Base-by-base conservation (phyloP, 2,329 filamentous ascomycete genomes). In the Zymoseptoria passerinii region DNA sequence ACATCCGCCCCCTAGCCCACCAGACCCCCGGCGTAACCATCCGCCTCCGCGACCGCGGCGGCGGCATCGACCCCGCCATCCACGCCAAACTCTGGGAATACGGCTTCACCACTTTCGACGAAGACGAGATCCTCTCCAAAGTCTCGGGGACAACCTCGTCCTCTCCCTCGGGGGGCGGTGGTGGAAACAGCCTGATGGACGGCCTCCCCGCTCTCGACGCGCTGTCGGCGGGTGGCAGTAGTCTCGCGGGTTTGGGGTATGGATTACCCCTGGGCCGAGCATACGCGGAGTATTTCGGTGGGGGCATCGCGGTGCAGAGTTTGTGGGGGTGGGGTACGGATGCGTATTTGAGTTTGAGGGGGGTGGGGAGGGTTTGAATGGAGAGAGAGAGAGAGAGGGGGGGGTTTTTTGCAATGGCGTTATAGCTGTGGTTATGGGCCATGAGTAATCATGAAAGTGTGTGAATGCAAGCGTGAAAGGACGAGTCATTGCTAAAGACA, bases 271-370 rank as follows among this genome's bases (percentile, higher is more conserved):
- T 99, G 20, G 91, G 91, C 55, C 82, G 94, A 61, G 92, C 94
- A 0, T 99, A 99, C 70, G 94, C 94, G 0, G 92, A 99, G 77
- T 99, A 97, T 69, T 99, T 99, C 78, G 94, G 94, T 1, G 94
- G 94, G 0, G 92, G 92, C 2, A 94, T 99, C 59, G 86, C 86
- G 4, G 86, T 99, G n/a, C 92, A 99, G 79, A 96, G 90, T 71
- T 75, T 97, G 52, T 94, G 90, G 78, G 92, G 94, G 3, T 99
- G 94, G 94, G 94, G 85, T 0, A 85, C 83, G 2, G 84, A 87
- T 74, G 83, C 86, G 1, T 87, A 86, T 72, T 71, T 87, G 56
- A 85, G 80, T 54, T 66, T 86, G 62, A 77, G 82, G 63, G 83
- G 83, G 0, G 82, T 86, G 56, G 83, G 82, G 0, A 81, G 75